Evolutionary conservation across 805 yeast genomes (phyloP).

Genomic region (Candida easanensis): DNA sequence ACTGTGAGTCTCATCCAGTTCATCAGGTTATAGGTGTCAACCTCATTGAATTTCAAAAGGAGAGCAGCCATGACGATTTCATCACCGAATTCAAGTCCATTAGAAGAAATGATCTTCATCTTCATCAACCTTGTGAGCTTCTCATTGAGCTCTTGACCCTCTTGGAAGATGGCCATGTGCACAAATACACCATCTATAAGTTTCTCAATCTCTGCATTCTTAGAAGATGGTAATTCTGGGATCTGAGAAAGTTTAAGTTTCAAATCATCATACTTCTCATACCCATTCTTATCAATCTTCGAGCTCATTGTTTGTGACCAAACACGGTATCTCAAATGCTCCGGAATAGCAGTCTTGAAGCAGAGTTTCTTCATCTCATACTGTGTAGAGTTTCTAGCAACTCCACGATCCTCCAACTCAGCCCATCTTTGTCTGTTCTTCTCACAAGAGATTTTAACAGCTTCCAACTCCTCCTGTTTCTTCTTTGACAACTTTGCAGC

Average conservation of each 20-base stretch:
- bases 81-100: constrained; percentile 36
- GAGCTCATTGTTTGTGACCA: constrained; percentile 17
- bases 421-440: constrained; percentile 22
- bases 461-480: constrained; percentile 8
- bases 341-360: constrained; percentile 24
- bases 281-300: constrained; percentile 13
- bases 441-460: constrained; percentile 8
- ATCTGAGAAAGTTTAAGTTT: constrained; percentile 28
- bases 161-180: constrained; percentile 16
- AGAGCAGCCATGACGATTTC: constrained; percentile 29
- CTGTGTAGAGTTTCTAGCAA: constrained; percentile 15
- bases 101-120: constrained; percentile 34
- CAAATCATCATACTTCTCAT: constrained; percentile 39
- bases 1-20: constrained; percentile 17
- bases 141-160: constrained; percentile 11
- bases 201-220: constrained; percentile 26
- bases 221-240: constrained; percentile 30
- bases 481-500: constrained; percentile 21
- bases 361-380: constrained; percentile 21
- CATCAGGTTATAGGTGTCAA: constrained; percentile 22
- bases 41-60: constrained; percentile 20
- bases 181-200: constrained; percentile 14
- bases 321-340: constrained; percentile 21
- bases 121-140: constrained; percentile 30
- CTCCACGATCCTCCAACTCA: constrained; percentile 18